Conservation (phyloP, 805 yeast genomes). For the Saccharomycopsis fermentans region DNA sequence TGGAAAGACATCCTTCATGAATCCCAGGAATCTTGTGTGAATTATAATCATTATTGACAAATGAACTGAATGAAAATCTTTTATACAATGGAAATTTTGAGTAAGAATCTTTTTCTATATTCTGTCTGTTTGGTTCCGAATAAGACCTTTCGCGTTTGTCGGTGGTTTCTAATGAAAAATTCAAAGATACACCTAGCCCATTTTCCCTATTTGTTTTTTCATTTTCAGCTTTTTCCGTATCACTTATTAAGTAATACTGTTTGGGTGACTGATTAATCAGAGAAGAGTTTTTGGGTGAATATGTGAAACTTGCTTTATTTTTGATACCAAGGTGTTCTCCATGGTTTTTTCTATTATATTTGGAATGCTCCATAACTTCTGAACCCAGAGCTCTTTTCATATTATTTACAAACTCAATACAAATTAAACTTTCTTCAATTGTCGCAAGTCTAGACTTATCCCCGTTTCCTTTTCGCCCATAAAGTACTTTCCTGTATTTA, state of each 20-base stretch:
- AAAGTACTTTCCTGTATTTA: not conserved
- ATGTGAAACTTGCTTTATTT: not conserved
- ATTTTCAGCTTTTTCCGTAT: not conserved
- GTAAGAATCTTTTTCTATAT: not conserved
- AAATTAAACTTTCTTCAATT: not conserved
- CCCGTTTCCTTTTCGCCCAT: not conserved
- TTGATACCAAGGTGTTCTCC: not conserved
- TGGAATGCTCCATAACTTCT: too few relatives aligned
- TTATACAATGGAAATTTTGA: not conserved
- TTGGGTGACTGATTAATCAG: not conserved
- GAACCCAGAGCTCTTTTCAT: not conserved
- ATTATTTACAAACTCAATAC: not conserved
- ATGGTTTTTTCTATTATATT: not conserved
- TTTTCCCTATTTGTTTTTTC: too few relatives aligned
- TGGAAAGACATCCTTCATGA: not conserved
- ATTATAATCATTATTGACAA: not conserved
- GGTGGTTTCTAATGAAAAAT: too few relatives aligned
- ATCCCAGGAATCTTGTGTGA: not conserved
- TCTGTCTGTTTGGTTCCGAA: not conserved
- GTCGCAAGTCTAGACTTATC: not conserved
- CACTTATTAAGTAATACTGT: not conserved
- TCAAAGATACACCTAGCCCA: too few relatives aligned
- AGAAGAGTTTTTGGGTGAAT: not conserved
- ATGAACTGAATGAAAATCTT: not conserved
- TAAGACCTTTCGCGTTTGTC: not conserved